Base-by-base conservation (phyloP, 805 yeast species). In the Nakazawaea sp. region DNA sequence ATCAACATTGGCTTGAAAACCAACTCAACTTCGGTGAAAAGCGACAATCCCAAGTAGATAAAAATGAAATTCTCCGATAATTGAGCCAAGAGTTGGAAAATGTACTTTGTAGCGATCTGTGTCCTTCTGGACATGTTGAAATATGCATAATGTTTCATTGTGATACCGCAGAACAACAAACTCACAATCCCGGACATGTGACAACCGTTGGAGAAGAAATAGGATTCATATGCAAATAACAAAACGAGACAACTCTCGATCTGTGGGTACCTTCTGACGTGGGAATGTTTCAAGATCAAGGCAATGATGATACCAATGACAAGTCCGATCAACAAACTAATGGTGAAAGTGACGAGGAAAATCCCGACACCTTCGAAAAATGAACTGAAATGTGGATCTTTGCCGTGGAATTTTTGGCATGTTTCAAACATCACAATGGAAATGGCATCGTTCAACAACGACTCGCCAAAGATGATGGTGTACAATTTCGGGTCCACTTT, bases 171-270 rank as follows among this genome's bases (percentile, higher is more conserved):
- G 63, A 92, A 92, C 46, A 92, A 63, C 46, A 92, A 67, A 2
- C 97, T 88, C 5, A 90, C 97, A 46, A 90, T 90, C 32, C 99
- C 99, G 5, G 97, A 89, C 98, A 92, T 92, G 57, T 94, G 98
- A 51, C 97, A 94, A 34, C 98, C 99, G 53, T 92, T 92, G 30
- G 97, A 89, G 60, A 92, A 92, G 66, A 92, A 92, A 59, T 92
- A 92, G 0, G 97, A 87, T 51, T 88, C 96, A 56, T 92, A 92
- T 13, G 97, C 97, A 55, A 89, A 79, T 47, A 92, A 62, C 31
- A 92, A 62, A 20, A 92, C 95, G 38, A 92, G 57, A 58, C 97
- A 94, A 20, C 97, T 85, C 64, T 92, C 99, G 51, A 92, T 86
- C 56, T 88, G 94, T n/a, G 97, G 97, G 56, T 84, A 87, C 49